Base-by-base conservation (phyloP, 2,329 filamentous ascomycete species). In the Sporothrix curviconia region DNA sequence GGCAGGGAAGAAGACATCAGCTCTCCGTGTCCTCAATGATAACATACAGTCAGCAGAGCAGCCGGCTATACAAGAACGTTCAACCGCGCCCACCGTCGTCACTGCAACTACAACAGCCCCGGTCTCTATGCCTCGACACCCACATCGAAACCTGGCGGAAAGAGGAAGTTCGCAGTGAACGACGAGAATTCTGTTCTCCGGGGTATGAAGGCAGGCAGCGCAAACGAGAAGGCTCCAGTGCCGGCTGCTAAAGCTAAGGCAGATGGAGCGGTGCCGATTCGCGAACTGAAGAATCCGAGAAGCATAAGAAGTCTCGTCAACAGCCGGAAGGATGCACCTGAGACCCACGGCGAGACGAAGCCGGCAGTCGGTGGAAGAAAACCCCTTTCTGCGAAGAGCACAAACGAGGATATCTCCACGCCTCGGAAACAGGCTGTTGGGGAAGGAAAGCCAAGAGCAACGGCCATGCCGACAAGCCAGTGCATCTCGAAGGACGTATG, bases 361-460 rank as follows among this genome's bases (percentile, higher is more conserved):
- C 59, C 64, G 1, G 58, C 62, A 7, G 64, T 66, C 11, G 65
- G 66, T 22, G 62, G 68, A 36, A 76, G 81, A 51, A 79, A 75
- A 58, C 78, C 81, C 1, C 70, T 84, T 11, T 71, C 76, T 7
- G 72, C 74, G 46, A 86, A 86, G 70, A 86, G 74, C 69, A 78
- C 80, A 15, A 85, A 85, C 64, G 76, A 82, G 56, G 77, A 81
- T 62, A 66, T 86, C 43, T 72, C 74, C 30, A 85, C 84, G 2
- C 83, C 83, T 0, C 81, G 76, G 65, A 85, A 85, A 66, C 57
- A 50, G 3, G 62, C 61, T 3, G 1, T 78, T 74, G 55, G 59
- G 56, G 58, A 67, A 9, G 46, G 34, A 19, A 61, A 62, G n/a
- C 37, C 58, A 7, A 63, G 32, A 36, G 7, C 9, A 52, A 34